Evolutionary conservation across 257 asterid genomes (phyloP), one percentile per base, ranked within the genome.

Genomic region (Solanum lignicaule): DNA sequence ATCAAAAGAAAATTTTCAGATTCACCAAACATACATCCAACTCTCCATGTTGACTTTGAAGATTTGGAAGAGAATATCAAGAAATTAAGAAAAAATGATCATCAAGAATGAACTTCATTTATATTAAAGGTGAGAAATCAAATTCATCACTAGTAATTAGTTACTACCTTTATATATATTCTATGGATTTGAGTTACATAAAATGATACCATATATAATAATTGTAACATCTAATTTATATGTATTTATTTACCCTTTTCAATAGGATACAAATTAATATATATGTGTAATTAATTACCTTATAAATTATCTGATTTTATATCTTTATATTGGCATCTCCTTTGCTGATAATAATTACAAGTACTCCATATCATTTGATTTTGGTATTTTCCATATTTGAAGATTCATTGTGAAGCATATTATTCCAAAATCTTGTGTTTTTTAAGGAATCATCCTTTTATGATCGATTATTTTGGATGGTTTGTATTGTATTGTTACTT

Each of bases 81-180:
- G 92, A 94, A 87, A 90, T 87, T 91, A 52, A 90, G 96, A 88
- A 85, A 20, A 43, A 4, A 90, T 3, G 89, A 91, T 14, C 31
- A 87, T 33, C 92, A 91, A 43, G 36, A 75, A 82, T 23, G 27
- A 43, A 21, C 13, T 65, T 12, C 8, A 21, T 43, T 32, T 15
- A 15, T 25, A 16, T 31, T 25, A 25, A 27, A 79, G 85, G 66
- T 79, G 27, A 27, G 39, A 43, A 79, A 32, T 9, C 29, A 46
- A 14, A 29, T 46, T 46, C 15, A 41, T 46, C 46, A 4, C 16
- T 12, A 6, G 9, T 2, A 23, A 21, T 76, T 48, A 5, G 18
- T 75, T n/a, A 74, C 31, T 36, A 12, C 21, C 27, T 15, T 79
- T 79, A 79, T 27, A 6, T 52, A 0, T 52, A 78, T 78, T 36